Evolutionary conservation across 768 basidiomycete species (phyloP).

Genomic region (Dictyophora rubrovolvata): DNA sequence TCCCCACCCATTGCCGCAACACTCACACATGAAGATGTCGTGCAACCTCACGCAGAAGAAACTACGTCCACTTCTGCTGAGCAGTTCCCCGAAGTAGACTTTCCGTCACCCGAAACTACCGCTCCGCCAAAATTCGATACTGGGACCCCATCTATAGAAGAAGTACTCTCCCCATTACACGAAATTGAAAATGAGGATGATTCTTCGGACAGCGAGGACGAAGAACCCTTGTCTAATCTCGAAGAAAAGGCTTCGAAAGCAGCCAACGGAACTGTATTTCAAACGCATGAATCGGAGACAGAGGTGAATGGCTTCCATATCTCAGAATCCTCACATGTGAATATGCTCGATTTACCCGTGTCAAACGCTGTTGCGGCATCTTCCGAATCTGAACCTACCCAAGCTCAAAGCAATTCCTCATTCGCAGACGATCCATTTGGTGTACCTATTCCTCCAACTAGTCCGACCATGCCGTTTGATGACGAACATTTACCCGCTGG

Average conservation of each 20-base stretch:
- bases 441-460: neutral
- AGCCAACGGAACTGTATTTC: neutral
- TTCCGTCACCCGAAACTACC: neutral
- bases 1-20: conserved; percentile 25
- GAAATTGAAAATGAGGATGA: neutral
- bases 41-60: neutral
- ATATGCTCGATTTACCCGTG: neutral
- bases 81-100: neutral
- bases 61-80: neutral
- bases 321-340: neutral
- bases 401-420: neutral
- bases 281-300: neutral
- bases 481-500: conserved; percentile 5
- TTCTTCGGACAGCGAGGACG: neutral
- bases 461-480: conserved; percentile 6
- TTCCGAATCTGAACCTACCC: neutral
- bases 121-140: neutral
- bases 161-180: neutral
- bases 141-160: neutral
- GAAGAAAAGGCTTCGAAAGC: neutral
- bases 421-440: conserved; percentile 1
- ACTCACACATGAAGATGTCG: conserved; percentile 11
- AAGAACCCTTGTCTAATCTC: neutral
- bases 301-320: neutral
- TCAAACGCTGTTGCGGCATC: neutral